Evolutionary conservation across 176 grass and related monocot genomes (phyloP), one percentile per base, ranked within the genome.

Genomic region (Zizania latifolia): DNA sequence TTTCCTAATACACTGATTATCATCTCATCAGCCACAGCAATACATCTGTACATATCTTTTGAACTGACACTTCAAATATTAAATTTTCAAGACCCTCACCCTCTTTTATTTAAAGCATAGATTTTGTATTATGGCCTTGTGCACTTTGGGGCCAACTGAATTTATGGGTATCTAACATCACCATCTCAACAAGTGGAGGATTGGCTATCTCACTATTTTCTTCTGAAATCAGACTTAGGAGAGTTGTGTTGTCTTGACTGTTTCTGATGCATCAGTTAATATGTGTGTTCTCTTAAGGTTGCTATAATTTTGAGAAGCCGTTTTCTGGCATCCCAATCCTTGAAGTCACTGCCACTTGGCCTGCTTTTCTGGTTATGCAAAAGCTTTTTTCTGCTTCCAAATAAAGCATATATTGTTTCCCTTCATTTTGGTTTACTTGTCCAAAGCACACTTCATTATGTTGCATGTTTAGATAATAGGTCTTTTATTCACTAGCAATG

Each of bases 221-320:
- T 40, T 0, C 4, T 73, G 50, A 82, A 82, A 41, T 73, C 35
- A 38, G 5, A 15, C 23, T 13, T 28, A 55, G 12, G 44, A 63
- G 22, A 32, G 62, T 56, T 65, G 58, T 82, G 59, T 65, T 65
- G 45, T 4, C 8, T 33, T 73, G 55, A 60, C 6, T 21, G 43
- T 39, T 73, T 19, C 69, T 74, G 59, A 65, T 74, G 26, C 26
- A 65, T 45, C 58, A 74, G 44, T 65, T 81, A 55, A 6, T 10
- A 41, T 72, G 57, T 30, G 4, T 3, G 8, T 17, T 33, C 54
- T 24, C 39, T 8, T 27, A 72, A 62, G 32, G 27, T 23, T 64
- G 50, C 37, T 68, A 19, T 67, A 15, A 10, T 67, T 41, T 24
- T 37, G 36, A 65, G 36, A 67, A 41, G 35, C 11, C 2, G 13